Conservation (phyloP, 257 asterid species). For the Ilex aquifolium region DNA sequence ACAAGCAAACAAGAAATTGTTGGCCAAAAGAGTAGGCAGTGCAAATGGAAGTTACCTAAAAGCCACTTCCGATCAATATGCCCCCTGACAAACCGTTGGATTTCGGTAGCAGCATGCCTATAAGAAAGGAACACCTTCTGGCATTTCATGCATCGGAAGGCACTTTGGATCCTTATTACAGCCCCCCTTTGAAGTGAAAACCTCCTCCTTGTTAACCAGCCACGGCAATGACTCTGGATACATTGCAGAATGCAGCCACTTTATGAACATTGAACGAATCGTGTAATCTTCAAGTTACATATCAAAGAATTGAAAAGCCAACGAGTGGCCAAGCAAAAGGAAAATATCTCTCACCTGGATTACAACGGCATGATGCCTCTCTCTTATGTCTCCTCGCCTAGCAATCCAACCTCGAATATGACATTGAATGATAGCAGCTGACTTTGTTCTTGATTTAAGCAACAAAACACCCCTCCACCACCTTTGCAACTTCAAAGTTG, state of each 20-base stretch:
- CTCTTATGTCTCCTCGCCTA: slow-evolving; percentile 36
- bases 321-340: too few species aligned
- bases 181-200: slow-evolving; percentile 46
- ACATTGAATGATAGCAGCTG: slow-evolving; percentile 64
- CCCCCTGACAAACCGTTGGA: slow-evolving; percentile 72
- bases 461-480: slow-evolving; percentile 66
- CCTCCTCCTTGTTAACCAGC: slow-evolving; percentile 60
- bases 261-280: background rate
- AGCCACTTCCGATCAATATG: slow-evolving; percentile 58
- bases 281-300: too few species aligned
- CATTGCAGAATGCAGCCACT: slow-evolving; percentile 1
- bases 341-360: slow-evolving; percentile 52
- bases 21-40: too few species aligned
- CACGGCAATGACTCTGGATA: slow-evolving; percentile 56
- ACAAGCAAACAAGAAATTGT: too few species aligned
- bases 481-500: slow-evolving; percentile 70
- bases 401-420: slow-evolving; percentile 64
- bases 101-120: slow-evolving; percentile 45
- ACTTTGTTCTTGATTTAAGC: slow-evolving; percentile 27
- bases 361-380: slow-evolving; percentile 37
- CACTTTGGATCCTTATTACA: slow-evolving; percentile 53
- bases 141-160: slow-evolving; percentile 45
- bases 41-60: slow-evolving; percentile 30
- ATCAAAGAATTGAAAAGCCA: too few species aligned
- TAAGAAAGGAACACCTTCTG: slow-evolving; percentile 32